Base-by-base conservation (phyloP, 2,329 filamentous ascomycete genomes). In the Neonectria coccinea region DNA sequence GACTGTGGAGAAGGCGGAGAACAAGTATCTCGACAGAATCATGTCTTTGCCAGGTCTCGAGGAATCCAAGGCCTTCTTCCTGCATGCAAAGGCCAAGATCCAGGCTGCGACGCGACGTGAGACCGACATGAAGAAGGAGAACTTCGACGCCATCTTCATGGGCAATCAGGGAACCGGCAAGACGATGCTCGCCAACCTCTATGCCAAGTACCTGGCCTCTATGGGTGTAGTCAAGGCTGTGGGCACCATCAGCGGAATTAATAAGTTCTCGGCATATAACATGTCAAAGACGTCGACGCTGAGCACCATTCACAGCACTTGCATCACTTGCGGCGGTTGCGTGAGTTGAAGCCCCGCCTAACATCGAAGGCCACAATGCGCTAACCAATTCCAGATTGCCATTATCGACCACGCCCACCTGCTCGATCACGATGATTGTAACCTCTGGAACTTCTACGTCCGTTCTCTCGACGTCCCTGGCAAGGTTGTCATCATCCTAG, bases 21-120 rank as follows among this genome's bases (percentile, higher is more conserved):
- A 88, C 64, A 73, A 78, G n/a, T 80, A 83, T 2, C 77, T 92
- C 1, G 89, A 91, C 68, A 68, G 79, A 0, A 73, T 92, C 27
- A 90, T 91, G 85, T 77, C 78, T 1, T 85, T 91, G 82, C 84
- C 87, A 51, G 89, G 89, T 2, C 79, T 91, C 0, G 88, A 91
- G 69, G 77, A 84, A 5, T 85, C 90, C 41, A 92, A 92, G 70
- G 69, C 79, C 27, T 79, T 88, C 57, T 84, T 91, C 54, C 75
- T 91, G 10, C 66, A 74, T 42, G 65, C 73, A 42, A 75, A 74
- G 47, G 74, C 75, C 2, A 72, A 73, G 1, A 86, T 90, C 68
- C 89, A 89, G 70, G 77, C 80, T 12, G 82, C 81, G 0, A 73
- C 79, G 1, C 73, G 85, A 1, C 80, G 86, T 0, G 89, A 91